These are phyloP conservation scores for Dacryopinax spathularia DNA, from an alignment of 768 basidiomycete genomes.

Conservation along the genomic window DNA sequence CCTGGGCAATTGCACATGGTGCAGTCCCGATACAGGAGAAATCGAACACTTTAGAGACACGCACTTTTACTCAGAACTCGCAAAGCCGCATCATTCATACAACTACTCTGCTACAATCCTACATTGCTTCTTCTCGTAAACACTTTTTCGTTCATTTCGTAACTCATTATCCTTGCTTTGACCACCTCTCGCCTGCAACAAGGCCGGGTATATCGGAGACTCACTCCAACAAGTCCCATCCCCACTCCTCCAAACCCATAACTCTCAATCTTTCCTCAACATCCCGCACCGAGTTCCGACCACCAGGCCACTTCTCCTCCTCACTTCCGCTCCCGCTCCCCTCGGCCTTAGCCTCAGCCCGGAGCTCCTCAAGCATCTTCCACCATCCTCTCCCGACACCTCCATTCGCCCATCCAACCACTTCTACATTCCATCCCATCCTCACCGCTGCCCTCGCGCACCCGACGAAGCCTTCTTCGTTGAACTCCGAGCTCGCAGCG, in stretches of 20 bases:
- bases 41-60: too few relatives aligned
- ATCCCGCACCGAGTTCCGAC: not conserved
- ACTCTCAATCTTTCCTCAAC: conserved; percentile 23
- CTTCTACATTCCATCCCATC: conserved; percentile 86
- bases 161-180: too few relatives aligned
- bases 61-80: too few relatives aligned
- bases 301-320: conserved; percentile 7
- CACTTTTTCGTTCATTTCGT: too few relatives aligned
- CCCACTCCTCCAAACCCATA: conserved; percentile 55
- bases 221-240: conserved; percentile 39
- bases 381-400: conserved; percentile 68
- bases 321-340: conserved; percentile 38
- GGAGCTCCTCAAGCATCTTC: conserved; percentile 13
- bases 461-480: conserved; percentile 82
- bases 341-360: conserved; percentile 16
- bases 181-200: not conserved
- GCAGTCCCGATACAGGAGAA: too few relatives aligned
- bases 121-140: too few relatives aligned
- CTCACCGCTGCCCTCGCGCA: conserved; percentile 73
- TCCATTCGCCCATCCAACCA: conserved; percentile 76
- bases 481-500: conserved; percentile 83
- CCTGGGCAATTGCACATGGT: too few relatives aligned
- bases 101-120: too few relatives aligned
- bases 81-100: too few relatives aligned
- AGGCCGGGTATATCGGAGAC: not conserved